Evolutionary conservation across 768 basidiomycete species (phyloP).

Genomic region (Suillus subaureus): DNA sequence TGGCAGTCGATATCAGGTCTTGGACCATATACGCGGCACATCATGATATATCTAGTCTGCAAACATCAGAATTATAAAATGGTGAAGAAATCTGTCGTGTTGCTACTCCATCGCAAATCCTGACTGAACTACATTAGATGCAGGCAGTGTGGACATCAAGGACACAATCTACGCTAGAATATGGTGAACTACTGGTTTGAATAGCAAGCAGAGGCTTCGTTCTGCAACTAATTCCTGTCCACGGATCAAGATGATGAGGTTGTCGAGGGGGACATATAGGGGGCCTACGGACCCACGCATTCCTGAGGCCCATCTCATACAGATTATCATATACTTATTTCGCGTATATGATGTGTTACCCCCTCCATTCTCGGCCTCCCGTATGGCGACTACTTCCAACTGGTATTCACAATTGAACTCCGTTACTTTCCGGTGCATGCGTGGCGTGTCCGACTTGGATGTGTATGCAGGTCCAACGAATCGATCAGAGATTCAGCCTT

Average conservation of each 20-base stretch:
- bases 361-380: too few relatives aligned
- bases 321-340: too few relatives aligned
- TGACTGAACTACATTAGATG: neutral
- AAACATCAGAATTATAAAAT: neutral
- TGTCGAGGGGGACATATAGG: neutral
- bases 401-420: too few relatives aligned
- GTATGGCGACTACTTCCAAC: too few relatives aligned
- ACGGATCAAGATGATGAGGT: neutral
- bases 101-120: neutral
- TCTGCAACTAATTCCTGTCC: neutral
- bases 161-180: neutral
- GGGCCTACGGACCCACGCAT: neutral
- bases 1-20: neutral
- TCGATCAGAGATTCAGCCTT: too few relatives aligned
- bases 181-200: neutral
- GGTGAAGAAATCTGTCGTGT: neutral
- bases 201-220: neutral
- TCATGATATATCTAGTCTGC: neutral
- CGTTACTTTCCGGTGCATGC: too few relatives aligned
- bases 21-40: neutral
- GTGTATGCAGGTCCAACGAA: too few relatives aligned
- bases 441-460: too few relatives aligned
- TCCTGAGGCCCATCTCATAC: neutral
- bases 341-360: too few relatives aligned
- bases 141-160: neutral